phyloP scores from a whole-genome alignment of 495 filamentous ascomycete genomes.

The Aspergillus wentii region DNA sequence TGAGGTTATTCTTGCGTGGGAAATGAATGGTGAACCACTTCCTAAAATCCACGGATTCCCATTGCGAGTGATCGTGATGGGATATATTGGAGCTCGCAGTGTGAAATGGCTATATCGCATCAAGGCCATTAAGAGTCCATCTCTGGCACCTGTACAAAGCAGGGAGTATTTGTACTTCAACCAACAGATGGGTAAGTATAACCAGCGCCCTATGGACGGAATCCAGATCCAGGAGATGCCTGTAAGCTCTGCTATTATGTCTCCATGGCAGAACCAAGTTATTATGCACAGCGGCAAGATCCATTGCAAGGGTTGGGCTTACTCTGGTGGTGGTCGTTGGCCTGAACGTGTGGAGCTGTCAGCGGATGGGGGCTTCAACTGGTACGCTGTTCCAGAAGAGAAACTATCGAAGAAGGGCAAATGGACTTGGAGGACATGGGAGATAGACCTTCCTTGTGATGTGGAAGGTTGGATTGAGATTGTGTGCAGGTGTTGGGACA shows the following conservation, averaged over 20 bases:
- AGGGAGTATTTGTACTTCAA: constrained; percentile 46
- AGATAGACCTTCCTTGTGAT: constrained; percentile 33
- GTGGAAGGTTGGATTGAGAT: constrained; percentile 42
- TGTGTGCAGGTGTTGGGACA: constrained; percentile 39
- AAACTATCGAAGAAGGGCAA: constrained; percentile 30
- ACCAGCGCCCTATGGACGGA: constrained; percentile 26
- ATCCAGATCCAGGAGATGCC: constrained; percentile 47
- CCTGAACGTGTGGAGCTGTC: constrained; percentile 43
- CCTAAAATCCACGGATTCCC: constrained; percentile 64
- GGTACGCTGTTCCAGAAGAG: constrained; percentile 30
- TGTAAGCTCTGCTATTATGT: constrained; percentile 43
- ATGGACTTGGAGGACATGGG: constrained; percentile 37
- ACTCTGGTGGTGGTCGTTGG: constrained; percentile 40
- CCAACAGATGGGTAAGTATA: constrained; percentile 29
- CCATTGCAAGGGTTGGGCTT: constrained; percentile 40
- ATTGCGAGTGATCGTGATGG: constrained; percentile 55
- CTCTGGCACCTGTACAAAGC: constrained; percentile 36
- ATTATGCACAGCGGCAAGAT: constrained; percentile 30
- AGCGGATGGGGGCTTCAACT: constrained; percentile 34
- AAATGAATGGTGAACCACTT: constrained; percentile 64
- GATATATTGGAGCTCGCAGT: constrained; percentile 49
- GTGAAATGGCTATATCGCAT: constrained; percentile 43
- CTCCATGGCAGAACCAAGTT: constrained; percentile 25
- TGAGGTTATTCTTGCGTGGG: constrained; percentile 65
- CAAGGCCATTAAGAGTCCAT: constrained; percentile 34